Evolutionary conservation across 2,329 filamentous ascomycete species (phyloP), one percentile per base, ranked within the genome.

Genomic region (Epichloe bromicola): DNA sequence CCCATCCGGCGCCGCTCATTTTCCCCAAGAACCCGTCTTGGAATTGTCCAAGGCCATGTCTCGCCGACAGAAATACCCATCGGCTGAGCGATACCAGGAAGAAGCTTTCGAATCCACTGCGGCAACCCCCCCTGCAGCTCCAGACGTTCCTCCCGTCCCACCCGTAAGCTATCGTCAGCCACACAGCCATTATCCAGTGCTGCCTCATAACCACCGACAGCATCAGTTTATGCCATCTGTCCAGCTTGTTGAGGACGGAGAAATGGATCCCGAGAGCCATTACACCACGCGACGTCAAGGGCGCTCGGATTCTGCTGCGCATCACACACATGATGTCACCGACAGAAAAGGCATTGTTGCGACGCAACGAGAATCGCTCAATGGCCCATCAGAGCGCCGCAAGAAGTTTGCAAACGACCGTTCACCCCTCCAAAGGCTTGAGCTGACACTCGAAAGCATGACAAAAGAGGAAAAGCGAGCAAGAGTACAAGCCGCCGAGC

Each of bases 381-480:
- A 58, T 48, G 66, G 63, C 55, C 68, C 65, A 48, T 63, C 66
- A 49, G 69, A 71, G 57, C 70, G 73, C 57, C 69, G 73, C 51
- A 78, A 72, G 73, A 73, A 75, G 70, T 82, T 86, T 68, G 86
- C 91, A 61, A 77, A 84, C 52, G 85, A 94, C 64, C 82, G 86
- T 60, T 97, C 91, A 56, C 93, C 94, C 49, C 76, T 98, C 49
- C 91, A 98, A 67, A 93, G 85, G 71, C 79, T 98, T 58, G 91
- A 98, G 72, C 80, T 87, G 62, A 93, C 88, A 60, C 77, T 97
- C 61, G 86, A 85, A 66, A 89, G 86, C 68, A 91, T 96, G 67
- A 95, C 86, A 65, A 97, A 96, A 66, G 90, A 96, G 69, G 90
- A 96, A 68, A 94, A 95, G 67, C 79, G 91, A 56, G 88, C 89